Percentiles rank a stretch among this genome's conserved stretches.
These are phyloP conservation scores for Torulaspora maleeae DNA, from an alignment of 805 yeast genomes.

Conservation along the genomic window DNA sequence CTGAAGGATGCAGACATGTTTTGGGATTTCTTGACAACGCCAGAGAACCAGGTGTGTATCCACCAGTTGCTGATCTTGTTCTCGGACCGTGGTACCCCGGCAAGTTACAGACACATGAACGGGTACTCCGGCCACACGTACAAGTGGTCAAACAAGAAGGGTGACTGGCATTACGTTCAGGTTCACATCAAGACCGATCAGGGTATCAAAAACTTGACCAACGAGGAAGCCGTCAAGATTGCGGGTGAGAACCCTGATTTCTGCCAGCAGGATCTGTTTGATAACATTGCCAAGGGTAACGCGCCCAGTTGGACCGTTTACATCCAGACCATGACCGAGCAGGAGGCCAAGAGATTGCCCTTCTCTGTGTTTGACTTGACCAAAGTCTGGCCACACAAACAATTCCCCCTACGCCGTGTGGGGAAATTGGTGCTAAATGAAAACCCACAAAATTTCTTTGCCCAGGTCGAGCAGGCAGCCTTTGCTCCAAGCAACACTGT, in stretches of 20 bases:
- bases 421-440: constrained; percentile 76
- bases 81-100: constrained; percentile 63
- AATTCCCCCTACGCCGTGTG: constrained; percentile 80
- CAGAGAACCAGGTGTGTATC: constrained; percentile 63
- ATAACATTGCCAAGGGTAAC: constrained; percentile 72
- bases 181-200: constrained; percentile 51
- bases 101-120: constrained; percentile 51
- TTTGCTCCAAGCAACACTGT: constrained; percentile 83
- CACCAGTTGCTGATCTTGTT: constrained; percentile 63
- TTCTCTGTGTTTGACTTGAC: constrained; percentile 87
- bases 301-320: constrained; percentile 81
- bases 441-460: constrained; percentile 82
- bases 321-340: constrained; percentile 81
- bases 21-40: constrained; percentile 71
- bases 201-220: constrained; percentile 48
- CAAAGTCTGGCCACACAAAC: constrained; percentile 85
- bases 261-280: constrained; percentile 75
- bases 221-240: constrained; percentile 63
- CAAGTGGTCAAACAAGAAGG: constrained; percentile 53
- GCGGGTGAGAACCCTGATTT: constrained; percentile 79
- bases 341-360: constrained; percentile 67
- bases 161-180: constrained; percentile 53
- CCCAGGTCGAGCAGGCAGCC: constrained; percentile 83
- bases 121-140: constrained; percentile 66
- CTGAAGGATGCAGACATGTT: constrained; percentile 75